Evolutionary conservation across 805 yeast species (phyloP).

Genomic region (Pichia exigua): DNA sequence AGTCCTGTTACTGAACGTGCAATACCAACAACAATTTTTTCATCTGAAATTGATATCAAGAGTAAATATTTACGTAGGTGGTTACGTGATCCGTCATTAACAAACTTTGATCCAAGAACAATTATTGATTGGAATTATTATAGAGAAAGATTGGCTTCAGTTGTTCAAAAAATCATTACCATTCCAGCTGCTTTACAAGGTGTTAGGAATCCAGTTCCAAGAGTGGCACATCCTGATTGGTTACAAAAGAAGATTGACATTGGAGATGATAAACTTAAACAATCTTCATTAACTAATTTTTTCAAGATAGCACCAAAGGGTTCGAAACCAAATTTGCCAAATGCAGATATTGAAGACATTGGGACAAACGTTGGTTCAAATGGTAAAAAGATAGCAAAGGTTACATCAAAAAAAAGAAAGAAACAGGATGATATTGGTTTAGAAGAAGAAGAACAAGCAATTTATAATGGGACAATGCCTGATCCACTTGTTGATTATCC

Average conservation of each 20-base stretch:
- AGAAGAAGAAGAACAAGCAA: slow-evolving; percentile 39
- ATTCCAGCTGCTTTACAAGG: slow-evolving; percentile 96
- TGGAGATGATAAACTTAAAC: slow-evolving; percentile 63
- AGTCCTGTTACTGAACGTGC: slow-evolving; percentile 96
- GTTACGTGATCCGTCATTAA: slow-evolving; percentile 72
- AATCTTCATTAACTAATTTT: slow-evolving; percentile 53
- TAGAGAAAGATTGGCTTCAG: slow-evolving; percentile 83
- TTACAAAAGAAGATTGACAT: slow-evolving; percentile 53
- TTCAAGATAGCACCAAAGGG: slow-evolving; percentile 39
- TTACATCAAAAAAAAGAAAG: slow-evolving; percentile 40
- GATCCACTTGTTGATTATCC: slow-evolving; percentile 58
- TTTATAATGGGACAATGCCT: slow-evolving; percentile 52
- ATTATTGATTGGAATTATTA: slow-evolving; percentile 94
- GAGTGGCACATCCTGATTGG: slow-evolving; percentile 95
- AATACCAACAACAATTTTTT: slow-evolving; percentile 90
- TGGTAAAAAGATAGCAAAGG: slow-evolving; percentile 37
- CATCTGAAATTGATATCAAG: slow-evolving; percentile 68
- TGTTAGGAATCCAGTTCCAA: slow-evolving; percentile 84
- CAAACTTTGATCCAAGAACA: slow-evolving; percentile 77
- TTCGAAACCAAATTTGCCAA: slow-evolving; percentile 27
- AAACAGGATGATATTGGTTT: slow-evolving; percentile 27
- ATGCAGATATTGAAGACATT: slow-evolving; percentile 49
- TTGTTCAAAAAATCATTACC: slow-evolving; percentile 87
- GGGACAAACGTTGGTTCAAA: slow-evolving; percentile 30
- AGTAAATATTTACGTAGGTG: slow-evolving; percentile 73